These are phyloP conservation scores for Xerocomus spinulosus DNA, from an alignment of 768 basidiomycete genomes.

Conservation along the genomic window DNA sequence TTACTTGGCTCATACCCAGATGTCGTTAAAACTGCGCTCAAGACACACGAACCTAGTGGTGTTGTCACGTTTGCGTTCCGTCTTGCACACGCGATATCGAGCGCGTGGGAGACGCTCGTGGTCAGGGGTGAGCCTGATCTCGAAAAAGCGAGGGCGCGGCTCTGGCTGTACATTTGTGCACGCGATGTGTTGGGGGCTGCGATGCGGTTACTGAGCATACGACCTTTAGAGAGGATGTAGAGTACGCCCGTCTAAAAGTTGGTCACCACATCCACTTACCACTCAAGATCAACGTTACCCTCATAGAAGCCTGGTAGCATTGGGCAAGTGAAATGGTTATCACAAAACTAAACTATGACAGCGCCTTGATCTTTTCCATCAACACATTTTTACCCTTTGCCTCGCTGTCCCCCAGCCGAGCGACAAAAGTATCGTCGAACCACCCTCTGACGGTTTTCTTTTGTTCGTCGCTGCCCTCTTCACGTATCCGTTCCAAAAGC, in stretches of 20 bases:
- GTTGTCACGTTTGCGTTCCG: constrained; percentile 89
- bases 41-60: constrained; percentile 83
- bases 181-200: constrained; percentile 85
- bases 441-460: constrained; percentile 48
- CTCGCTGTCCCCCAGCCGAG: constrained; percentile 47
- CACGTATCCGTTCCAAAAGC: constrained; percentile 55
- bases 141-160: constrained; percentile 73
- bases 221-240: constrained; percentile 91
- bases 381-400: constrained; percentile 73
- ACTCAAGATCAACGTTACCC: too few species aligned
- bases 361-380: constrained; percentile 47
- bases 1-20: constrained; percentile 90
- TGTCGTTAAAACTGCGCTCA: constrained; percentile 80
- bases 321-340: too few species aligned
- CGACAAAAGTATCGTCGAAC: constrained; percentile 50
- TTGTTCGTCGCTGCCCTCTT: constrained; percentile 37
- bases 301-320: too few species aligned
- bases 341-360: constrained; percentile 23
- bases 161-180: constrained; percentile 87
- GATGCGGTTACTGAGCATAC: constrained; percentile 83
- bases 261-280: too few species aligned
- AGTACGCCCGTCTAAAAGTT: too few species aligned
- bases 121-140: constrained; percentile 79
- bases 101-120: constrained; percentile 86
- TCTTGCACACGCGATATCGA: constrained; percentile 82